Evolutionary conservation across 768 basidiomycete genomes (phyloP).

Genomic region (Arthromyces matolae): DNA sequence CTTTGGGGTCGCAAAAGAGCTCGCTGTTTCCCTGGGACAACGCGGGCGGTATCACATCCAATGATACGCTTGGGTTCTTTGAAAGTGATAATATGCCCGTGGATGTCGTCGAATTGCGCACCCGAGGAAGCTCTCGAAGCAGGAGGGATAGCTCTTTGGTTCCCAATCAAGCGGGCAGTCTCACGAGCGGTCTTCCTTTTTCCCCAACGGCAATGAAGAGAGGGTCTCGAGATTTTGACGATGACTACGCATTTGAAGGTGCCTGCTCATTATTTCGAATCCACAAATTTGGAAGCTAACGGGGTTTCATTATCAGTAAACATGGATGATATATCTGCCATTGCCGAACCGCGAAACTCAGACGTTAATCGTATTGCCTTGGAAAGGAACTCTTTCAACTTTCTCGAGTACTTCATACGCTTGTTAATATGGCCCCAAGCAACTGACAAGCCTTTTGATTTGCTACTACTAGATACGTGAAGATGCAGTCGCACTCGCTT

Average conservation of each 20-base stretch:
- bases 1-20: conserved; percentile 58
- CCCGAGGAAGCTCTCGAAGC: conserved; percentile 54
- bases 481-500: conserved; percentile 67
- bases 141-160: conserved; percentile 55
- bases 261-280: neutral
- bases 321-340: conserved; percentile 18
- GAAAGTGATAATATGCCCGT: conserved; percentile 45
- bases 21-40: conserved; percentile 84
- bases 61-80: conserved; percentile 34
- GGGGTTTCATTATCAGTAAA: conserved; percentile 7
- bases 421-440: neutral
- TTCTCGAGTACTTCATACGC: conserved; percentile 59
- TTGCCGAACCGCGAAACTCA: conserved; percentile 48
- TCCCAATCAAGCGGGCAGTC: conserved; percentile 44
- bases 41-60: conserved; percentile 64
- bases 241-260: conserved; percentile 71
- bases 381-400: conserved; percentile 77
- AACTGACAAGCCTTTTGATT: neutral
- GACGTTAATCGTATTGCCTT: conserved; percentile 55
- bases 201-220: conserved; percentile 51
- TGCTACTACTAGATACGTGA: conserved; percentile 60
- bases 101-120: conserved; percentile 47
- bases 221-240: conserved; percentile 43
- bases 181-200: conserved; percentile 36
- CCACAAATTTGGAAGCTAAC: neutral